Conservation (phyloP, 2,329 filamentous ascomycete genomes). For the Pezicula carpinea region DNA sequence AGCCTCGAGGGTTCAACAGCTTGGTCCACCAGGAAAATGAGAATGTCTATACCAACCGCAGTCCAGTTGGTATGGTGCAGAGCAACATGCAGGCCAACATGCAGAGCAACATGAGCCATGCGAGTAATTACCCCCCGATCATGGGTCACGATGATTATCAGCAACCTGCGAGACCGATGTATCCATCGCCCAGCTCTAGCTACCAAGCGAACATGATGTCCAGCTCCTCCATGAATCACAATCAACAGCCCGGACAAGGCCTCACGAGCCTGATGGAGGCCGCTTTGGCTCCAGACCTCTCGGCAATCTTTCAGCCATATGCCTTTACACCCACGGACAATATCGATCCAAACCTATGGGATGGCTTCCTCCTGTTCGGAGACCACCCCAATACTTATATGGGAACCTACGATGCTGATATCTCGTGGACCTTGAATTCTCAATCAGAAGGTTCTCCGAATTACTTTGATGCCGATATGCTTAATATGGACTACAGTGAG, state of each 20-base stretch:
- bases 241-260: conserved; percentile 14
- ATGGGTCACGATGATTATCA: conserved; percentile 4
- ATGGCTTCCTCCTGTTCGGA: conserved; percentile 23
- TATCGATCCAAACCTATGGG: conserved; percentile 18
- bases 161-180: neutral
- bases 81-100: too few relatives aligned
- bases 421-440: conserved; percentile 23
- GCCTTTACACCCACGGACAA: conserved; percentile 16
- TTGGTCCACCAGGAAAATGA: conserved; percentile 8
- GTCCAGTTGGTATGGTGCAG: neutral
- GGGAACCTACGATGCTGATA: conserved; percentile 26
- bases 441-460: conserved; percentile 16
- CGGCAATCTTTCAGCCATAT: conserved; percentile 2
- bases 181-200: neutral
- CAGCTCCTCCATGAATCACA: conserved; percentile 4
- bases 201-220: neutral
- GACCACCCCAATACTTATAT: conserved; percentile 19
- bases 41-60: neutral
- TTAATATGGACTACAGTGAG: conserved; percentile 13
- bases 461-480: conserved; percentile 14
- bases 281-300: conserved; percentile 15
- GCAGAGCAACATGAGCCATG: neutral
- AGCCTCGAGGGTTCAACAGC: conserved; percentile 6
- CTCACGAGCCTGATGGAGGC: conserved; percentile 26
- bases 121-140: neutral